Evolutionary conservation across 441 rosid species (phyloP).

Genomic region (Pelargonium exstipulatum): DNA sequence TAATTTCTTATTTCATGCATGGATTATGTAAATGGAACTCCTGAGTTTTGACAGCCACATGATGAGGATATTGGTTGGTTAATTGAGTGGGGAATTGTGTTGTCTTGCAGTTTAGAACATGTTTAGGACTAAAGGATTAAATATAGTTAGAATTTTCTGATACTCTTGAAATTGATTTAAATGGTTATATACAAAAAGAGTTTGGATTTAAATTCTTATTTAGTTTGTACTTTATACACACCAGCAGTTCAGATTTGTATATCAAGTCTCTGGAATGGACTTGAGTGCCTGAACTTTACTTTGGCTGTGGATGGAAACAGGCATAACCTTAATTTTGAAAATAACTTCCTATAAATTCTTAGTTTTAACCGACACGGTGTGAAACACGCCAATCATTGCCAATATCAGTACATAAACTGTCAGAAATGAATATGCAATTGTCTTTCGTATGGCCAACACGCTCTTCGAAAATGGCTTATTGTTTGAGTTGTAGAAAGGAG

Average conservation of each 20-base stretch:
- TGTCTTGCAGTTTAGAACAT: constrained; percentile 25
- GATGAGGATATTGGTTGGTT: constrained; percentile 17
- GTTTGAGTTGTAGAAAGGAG: no score
- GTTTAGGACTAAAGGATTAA: constrained; percentile 13
- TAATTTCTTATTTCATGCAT: constrained; percentile 22
- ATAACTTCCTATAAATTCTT: no score
- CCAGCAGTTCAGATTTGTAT: not conserved
- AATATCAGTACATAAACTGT: no score
- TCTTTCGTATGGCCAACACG: no score
- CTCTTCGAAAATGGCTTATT: no score
- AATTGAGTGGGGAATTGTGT: constrained; percentile 31
- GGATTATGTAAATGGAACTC: constrained; percentile 31
- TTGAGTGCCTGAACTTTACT: not conserved
- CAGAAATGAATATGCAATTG: no score
- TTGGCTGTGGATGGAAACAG: not conserved
- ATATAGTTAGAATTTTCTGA: not conserved
- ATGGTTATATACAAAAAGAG: constrained; percentile 14
- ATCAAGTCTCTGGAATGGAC: no score
- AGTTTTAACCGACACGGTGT: no score
- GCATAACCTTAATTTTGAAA: no score
- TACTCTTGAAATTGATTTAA: constrained; percentile 18
- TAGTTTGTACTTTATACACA: not conserved
- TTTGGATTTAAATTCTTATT: constrained; percentile 14
- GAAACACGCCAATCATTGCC: no score
- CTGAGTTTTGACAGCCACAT: constrained; percentile 27